Evolutionary conservation across 208 protist genomes (phyloP).

Genomic region (Acanthamoeba culbertsoni): DNA sequence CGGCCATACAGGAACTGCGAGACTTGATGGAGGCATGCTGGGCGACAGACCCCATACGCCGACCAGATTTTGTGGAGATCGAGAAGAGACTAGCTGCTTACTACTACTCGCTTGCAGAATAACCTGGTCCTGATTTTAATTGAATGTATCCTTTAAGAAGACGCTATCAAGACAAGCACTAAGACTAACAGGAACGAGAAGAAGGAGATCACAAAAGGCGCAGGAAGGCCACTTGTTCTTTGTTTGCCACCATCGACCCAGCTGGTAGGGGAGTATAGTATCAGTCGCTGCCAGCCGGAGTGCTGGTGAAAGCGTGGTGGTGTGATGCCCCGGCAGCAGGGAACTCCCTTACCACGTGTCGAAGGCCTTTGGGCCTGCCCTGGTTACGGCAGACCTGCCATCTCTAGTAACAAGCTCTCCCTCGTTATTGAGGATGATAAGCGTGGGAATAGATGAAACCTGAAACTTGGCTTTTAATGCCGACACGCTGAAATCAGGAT

Average conservation of each 20-base stretch:
- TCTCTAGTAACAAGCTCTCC: slow-evolving; percentile 36
- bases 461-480: background rate
- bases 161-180: too few species aligned
- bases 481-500: background rate
- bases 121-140: background rate
- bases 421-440: slow-evolving; percentile 26
- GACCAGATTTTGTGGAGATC: background rate
- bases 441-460: background rate
- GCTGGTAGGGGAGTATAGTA: too few species aligned
- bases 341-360: slow-evolving; percentile 33
- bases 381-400: background rate
- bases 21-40: slow-evolving; percentile 23
- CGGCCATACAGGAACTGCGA: background rate
- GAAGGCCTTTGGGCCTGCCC: background rate
- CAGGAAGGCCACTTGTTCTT: too few species aligned
- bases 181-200: background rate
- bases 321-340: too few species aligned
- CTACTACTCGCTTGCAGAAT: slow-evolving; percentile 36
- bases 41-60: background rate
- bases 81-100: slow-evolving; percentile 38
- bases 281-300: too few species aligned
- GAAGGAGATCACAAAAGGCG: too few species aligned
- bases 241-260: too few species aligned
- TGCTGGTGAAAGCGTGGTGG: too few species aligned
- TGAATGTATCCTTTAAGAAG: background rate